Evolutionary conservation across 192 early-diverging fungal genomes (phyloP), one percentile per base, ranked within the genome.

Genomic region (Paraglomus occultum): DNA sequence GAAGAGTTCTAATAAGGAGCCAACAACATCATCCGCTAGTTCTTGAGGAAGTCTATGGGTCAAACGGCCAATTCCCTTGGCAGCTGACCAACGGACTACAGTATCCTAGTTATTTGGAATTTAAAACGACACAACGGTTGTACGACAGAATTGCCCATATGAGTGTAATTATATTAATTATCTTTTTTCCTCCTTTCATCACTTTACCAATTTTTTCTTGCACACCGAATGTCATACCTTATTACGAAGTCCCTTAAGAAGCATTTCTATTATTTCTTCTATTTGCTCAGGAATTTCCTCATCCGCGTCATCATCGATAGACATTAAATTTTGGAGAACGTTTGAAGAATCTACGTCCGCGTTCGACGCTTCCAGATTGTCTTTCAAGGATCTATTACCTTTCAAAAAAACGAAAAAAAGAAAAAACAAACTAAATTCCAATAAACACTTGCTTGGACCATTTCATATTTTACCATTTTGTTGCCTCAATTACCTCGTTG

Each of bases 71-170:
- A 99, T 80, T 11, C 96, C 97, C 81, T 99, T 99, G 8, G 97
- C 95, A 6, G 95, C 89, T 9, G 95, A 96, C 95, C 95, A 98
- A 60, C 97, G 88, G 4, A 99, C 96, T 68, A 99, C 91, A 0
- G 97, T 99, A 68, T 94, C 89, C 80, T 84, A 10, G 17, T 31
- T 31, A 31, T 31, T 31, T 31, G 31, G 31, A 31, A 31, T 31
- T 31, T 17, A 59, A 45, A n/a, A 71, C 10, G 10, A 46, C 22
- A 11, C 11, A 46, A 23, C 47, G 49, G 2, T 31, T 31, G 3
- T 31, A 1, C 31, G 31, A 31, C 1, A 59, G 8, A n/a, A 10
- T 17, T 23, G 23, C 52, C 44, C 18, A 61, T 50, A 23, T 51
- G 20, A 51, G 23, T n/a, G 72, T 39, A 22, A 64, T 46, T 17